These are phyloP conservation scores for Hortiboletus flavorubellus DNA, from an alignment of 768 basidiomycete genomes.

Conservation along the genomic window DNA sequence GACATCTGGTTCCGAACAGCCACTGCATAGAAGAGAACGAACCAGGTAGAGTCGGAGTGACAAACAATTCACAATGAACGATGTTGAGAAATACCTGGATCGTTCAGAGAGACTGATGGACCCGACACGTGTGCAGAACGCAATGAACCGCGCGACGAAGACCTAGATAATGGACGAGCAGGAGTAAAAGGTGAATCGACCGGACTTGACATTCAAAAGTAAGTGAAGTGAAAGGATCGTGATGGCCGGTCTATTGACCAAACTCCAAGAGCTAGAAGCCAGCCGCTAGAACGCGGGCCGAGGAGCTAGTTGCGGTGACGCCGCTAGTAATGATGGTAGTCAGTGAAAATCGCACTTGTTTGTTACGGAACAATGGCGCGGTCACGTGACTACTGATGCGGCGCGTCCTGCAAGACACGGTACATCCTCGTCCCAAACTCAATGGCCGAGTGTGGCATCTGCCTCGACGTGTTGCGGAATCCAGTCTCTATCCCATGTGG, in stretches of 20 bases:
- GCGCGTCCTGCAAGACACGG: neutral
- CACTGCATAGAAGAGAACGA: constrained; percentile 45
- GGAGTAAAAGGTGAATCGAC: constrained; percentile 32
- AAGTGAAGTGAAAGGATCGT: constrained; percentile 25
- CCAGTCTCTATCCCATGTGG: constrained; percentile 67
- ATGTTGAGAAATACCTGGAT: constrained; percentile 53
- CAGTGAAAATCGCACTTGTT: neutral
- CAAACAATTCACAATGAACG: constrained; percentile 21
- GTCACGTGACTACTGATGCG: constrained; percentile 21
- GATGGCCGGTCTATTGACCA: constrained; percentile 20
- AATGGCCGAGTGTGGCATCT: constrained; percentile 62
- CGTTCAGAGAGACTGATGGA: constrained; percentile 53
- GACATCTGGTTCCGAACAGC: constrained; percentile 77
- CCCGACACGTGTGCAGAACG: constrained; percentile 52
- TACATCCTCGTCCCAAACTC: neutral
- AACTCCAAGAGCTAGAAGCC: constrained; percentile 5
- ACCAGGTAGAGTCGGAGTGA: constrained; percentile 21
- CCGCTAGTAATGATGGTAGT: constrained; percentile 9
- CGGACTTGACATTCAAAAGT: constrained; percentile 34
- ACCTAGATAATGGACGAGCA: constrained; percentile 40
- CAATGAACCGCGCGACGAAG: constrained; percentile 48
- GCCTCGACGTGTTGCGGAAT: constrained; percentile 49
- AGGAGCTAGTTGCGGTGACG: constrained; percentile 6
- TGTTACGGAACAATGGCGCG: constrained; percentile 24
- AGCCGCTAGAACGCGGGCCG: constrained; percentile 4